Base-by-base conservation (phyloP, 805 yeast genomes). In the Priceomyces melissophilus region DNA sequence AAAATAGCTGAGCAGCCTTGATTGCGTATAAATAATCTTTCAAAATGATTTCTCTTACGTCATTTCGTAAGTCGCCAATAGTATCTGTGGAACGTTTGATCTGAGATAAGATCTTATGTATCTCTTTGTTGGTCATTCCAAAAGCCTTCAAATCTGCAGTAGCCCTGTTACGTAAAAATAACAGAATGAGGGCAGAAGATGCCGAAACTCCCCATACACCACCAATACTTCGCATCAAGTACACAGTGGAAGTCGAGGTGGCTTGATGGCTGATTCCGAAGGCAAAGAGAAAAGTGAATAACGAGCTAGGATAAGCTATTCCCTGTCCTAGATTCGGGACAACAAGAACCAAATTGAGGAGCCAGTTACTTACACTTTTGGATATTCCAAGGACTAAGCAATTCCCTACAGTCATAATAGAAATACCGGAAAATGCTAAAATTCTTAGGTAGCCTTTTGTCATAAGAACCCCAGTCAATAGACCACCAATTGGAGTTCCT, bases 401-500 rank as follows among this genome's bases (percentile, higher is more conserved):
- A 40, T 65, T 68, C 6, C 77, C 75, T 1, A 63, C 7, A 7
- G 58, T 46, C 67, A 69, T 60, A 4, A 65, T 40, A 9, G 53
- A 38, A 2, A 65, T 58, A 9, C 77, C 76, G 7, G 50, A 32
- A 33, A 53, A 47, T 17, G 66, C 57, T 27, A 71, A 46, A 15
- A 43, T 37, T 5, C 46, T 54, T 23, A 70, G 49, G 17, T 51
- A 7, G 7, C 58, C 49, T 32, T 50, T 57, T 35, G 66, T 59
- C 72, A 69, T 69, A 38, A 58, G 48, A 30, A 57, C 46, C 0
- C 75, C 76, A 1, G 74, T 60, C 6, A 60, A 50, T 13, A 71
- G 41, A 2, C 74, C 66, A 3, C 76, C 76, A 17, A 69, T 56
- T n/a, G 74, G 70, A 1, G 72, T 69, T 30, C 65, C 63, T 12